Conservation (phyloP, 768 basidiomycete genomes). For the Neoboletus magnificus region DNA sequence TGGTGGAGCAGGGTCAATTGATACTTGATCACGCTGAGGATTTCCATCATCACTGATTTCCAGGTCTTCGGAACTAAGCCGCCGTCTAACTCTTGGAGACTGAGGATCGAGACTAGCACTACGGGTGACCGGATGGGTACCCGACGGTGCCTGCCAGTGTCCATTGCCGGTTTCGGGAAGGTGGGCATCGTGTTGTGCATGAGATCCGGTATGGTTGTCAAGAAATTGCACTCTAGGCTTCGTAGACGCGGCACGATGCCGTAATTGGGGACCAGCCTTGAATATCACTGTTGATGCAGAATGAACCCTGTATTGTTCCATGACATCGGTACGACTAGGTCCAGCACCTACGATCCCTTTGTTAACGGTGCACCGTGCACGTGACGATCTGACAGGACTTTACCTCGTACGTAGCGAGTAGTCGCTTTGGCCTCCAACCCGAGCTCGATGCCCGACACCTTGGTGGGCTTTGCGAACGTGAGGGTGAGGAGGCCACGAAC, state of each 20-base stretch:
- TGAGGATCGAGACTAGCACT: conserved; percentile 12
- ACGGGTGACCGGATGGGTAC: background rate
- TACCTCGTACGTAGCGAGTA: conserved; percentile 87
- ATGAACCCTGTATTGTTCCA: conserved; percentile 74
- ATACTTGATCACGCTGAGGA: background rate
- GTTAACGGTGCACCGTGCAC: background rate
- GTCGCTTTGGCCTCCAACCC: conserved; percentile 68
- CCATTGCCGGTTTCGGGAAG: background rate
- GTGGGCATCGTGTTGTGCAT: background rate
- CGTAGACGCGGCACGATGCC: conserved; percentile 10
- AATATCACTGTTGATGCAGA: conserved; percentile 73
- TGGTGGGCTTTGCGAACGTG: conserved; percentile 69
- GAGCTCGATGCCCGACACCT: conserved; percentile 82
- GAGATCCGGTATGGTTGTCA: background rate
- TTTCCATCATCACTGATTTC: background rate
- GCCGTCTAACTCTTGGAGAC: conserved; percentile 6
- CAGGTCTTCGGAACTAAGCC: conserved; percentile 8
- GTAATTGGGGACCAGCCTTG: conserved; percentile 46
- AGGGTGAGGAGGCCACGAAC: conserved; percentile 66
- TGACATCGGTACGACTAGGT: conserved; percentile 67
- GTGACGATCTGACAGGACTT: conserved; percentile 12
- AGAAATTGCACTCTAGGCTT: conserved; percentile 15
- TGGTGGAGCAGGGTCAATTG: conserved; percentile 31
- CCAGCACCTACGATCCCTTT: conserved; percentile 49
- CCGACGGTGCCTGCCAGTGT: background rate